Evolutionary conservation across 2,329 filamentous ascomycete species (phyloP), one percentile per base, ranked within the genome.

Genomic region (Colletotrichum siamense): DNA sequence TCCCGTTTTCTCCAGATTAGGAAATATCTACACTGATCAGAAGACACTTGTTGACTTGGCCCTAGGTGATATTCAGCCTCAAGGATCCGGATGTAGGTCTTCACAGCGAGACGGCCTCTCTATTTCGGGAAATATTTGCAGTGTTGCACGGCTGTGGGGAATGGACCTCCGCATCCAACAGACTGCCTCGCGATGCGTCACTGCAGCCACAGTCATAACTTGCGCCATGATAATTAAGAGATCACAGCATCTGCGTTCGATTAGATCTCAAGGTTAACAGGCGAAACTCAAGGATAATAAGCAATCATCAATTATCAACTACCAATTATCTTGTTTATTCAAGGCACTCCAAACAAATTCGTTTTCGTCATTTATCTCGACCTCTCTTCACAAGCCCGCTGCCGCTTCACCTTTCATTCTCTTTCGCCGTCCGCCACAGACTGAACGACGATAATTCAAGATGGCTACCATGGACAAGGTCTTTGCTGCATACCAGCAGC

Each of bases 381-480:
- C 39, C 8, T n/a, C 39, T 2, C 39, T 44, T 44, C 16, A n/a
- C 39, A 0, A 44, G 3, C 18, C 39, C 39, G 39, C 39, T 44
- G 39, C 39, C 39, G 18, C 1, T n/a, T 3, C 1, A 44, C 2
- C 18, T 44, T n/a, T 10, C 39, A 44, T 44, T 44, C 39, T 44
- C 39, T 44, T 44, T 44, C 18, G 18, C 39, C 39, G 8, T 44
- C 16, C 9, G 39, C 39, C 39, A 44, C 39, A 44, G 39, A 9
- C 8, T n/a, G 39, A 44, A 44, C 39, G 16, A 44, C 39, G 39
- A 44, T 44, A 44, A 44, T 44, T 9, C 39, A 44, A 30, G 8
- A 88, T 88, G 86, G 76, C 87, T 5, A 84, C 86, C 63, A 88
- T 88, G 87, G 76, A 87, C 15, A 82, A 85, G 67, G 78, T 88